Evolutionary conservation across 2,329 filamentous ascomycete species (phyloP), one percentile per base, ranked within the genome.

Genomic region (Botrytis galanthina): DNA sequence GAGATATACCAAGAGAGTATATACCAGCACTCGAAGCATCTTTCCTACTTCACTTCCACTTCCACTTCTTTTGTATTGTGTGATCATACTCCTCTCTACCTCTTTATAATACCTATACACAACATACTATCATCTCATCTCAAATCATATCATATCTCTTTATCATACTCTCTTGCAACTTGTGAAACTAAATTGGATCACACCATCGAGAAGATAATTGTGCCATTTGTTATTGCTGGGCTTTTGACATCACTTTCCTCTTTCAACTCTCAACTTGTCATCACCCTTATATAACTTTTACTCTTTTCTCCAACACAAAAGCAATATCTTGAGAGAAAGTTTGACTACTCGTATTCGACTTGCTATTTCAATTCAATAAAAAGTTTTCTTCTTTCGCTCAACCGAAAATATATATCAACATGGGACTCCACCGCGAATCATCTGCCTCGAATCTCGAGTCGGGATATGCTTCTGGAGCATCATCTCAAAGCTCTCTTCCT

Each of bases 381-480:
- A 35, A 51, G 35, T 54, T 35, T 62, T 46, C 39, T 60, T 42
- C 18, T 12, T n/a, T 70, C 39, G 51, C 26, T 70, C 68, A 70
- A 63, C 42, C 54, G 32, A 57, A 63, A 63, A 63, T 16, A 44
- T n/a, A 62, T 32, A 54, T 51, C 73, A 78, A 64, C 26, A 80
- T 80, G 79, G 78, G 78, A 59, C 57, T 74, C n/a, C 76, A 78
- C 44, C 73, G 73, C 26, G 75, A 78, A 73, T 78, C 78, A 18
- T 67, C 72, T 63, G 71, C 67, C 73, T 81, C 82, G 51, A 86
- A 87, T 60, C 82, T 87, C 75, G 94, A 97, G 83, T 98, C 95
- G 51, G 95, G 95, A 76, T 98, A 98, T 85, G 93, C 90, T 80
- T 91, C 86, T 22, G 81, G 81, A 67, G 86, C 87, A 70, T 90